Base-by-base conservation (phyloP, 148 eudicot genomes). In the Camellia granthamiana region DNA sequence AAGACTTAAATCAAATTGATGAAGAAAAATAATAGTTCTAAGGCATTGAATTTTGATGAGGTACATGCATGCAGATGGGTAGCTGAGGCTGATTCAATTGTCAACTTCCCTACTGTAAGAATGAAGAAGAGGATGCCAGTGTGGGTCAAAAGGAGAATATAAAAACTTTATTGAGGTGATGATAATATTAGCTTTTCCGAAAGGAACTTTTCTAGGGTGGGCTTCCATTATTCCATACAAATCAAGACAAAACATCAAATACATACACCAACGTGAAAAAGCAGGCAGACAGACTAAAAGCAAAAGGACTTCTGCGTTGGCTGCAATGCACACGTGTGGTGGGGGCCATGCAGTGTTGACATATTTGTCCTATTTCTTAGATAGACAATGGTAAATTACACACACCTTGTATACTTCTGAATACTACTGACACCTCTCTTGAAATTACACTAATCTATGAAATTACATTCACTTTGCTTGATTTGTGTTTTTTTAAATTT, bases 91-190 rank as follows among this genome's bases (percentile, higher is more conserved):
- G 98, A 94, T 74, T 86, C 97, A 30, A 84, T 94, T 8, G 83
- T 94, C 69, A 90, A 94, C 85, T 94, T 94, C 81, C 98, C 98
- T 3, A 94, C 97, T 1, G 98, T 94, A 76, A 90, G 89, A 87
- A 88, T 94, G 97, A 94, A 88, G 75, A 90, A 85, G 54, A 76
- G 94, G 83, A 88, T 94, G 97, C 98, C 98, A 77, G 86, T 94
- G 71, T 85, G 91, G 90, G 89, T 94, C 83, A 89, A 89, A 84
- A 89, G 91, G n/a, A 91, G 67, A 75, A 16, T 88, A 65, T 80
- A 75, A n/a, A 78, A 72, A 14, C 49, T 74, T 79, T 80, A 72
- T 0, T 30, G 6, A 55, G 5, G 5, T 16, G 65, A 64, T 64
- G 38, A 30, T 30, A 30, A 30, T 30, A 1, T 30, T 30, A 30